These are phyloP conservation scores for Blumeriella jaapii DNA, from an alignment of 2,329 filamentous ascomycete species.

Conservation along the genomic window DNA sequence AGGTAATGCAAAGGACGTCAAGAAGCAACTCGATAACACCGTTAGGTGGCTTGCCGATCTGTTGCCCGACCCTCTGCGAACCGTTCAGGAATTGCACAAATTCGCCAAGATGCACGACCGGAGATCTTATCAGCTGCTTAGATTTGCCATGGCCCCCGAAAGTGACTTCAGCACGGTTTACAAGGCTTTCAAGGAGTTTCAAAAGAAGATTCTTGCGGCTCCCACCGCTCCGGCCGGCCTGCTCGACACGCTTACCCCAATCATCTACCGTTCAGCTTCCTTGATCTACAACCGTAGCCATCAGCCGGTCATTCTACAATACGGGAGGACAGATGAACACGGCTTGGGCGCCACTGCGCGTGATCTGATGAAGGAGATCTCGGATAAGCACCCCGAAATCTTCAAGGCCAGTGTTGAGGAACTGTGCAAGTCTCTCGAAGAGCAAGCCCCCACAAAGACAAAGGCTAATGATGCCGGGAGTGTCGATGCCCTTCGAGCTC, in stretches of 20 bases:
- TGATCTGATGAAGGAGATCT: constrained; percentile 85
- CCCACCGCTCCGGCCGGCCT: constrained; percentile 46
- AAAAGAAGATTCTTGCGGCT: constrained; percentile 64
- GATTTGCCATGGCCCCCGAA: constrained; percentile 72
- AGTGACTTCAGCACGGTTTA: constrained; percentile 88
- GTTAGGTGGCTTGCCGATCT: constrained; percentile 63
- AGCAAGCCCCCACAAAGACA: constrained; percentile 62
- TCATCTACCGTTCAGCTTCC: constrained; percentile 74
- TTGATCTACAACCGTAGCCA: constrained; percentile 93
- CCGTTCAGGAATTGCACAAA: constrained; percentile 69
- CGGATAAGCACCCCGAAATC: constrained; percentile 74
- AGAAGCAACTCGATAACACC: constrained; percentile 58
- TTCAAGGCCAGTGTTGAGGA: constrained; percentile 90
- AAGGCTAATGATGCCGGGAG: constrained; percentile 58
- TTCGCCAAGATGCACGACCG: constrained; percentile 89
- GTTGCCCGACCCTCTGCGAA: constrained; percentile 63
- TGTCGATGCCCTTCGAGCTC: constrained; percentile 89
- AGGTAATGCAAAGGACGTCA: constrained; percentile 54
- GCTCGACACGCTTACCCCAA: constrained; percentile 67
- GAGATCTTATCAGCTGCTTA: constrained; percentile 77
- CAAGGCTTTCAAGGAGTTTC: constrained; percentile 81
- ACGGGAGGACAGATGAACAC: constrained; percentile 72
- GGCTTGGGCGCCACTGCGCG: constrained; percentile 70
- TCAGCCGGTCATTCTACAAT: constrained; percentile 78
- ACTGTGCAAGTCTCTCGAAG: constrained; percentile 74